These are phyloP conservation scores for Podila minutissima DNA, from an alignment of 192 early-diverging fungal genomes.

Conservation along the genomic window DNA sequence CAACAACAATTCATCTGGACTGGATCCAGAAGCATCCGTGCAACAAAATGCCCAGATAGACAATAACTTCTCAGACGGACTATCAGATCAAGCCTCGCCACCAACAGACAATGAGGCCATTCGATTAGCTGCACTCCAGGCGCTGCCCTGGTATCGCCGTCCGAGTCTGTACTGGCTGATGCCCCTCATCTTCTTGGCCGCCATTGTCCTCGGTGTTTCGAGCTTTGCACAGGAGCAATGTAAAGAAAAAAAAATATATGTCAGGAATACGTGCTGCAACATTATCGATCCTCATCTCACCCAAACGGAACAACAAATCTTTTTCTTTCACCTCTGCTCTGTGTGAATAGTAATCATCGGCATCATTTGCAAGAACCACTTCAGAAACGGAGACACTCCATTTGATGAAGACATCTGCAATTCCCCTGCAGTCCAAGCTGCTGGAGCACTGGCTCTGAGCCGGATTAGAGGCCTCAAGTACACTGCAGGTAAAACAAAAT, in stretches of 20 bases:
- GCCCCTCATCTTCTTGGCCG: constrained; percentile 29
- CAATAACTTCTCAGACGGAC: background rate
- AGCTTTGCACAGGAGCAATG: constrained; percentile 20
- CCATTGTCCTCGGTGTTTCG: constrained; percentile 15
- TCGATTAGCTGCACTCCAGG: constrained; percentile 12
- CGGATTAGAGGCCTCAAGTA: constrained; percentile 29
- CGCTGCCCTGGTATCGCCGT: constrained; percentile 34
- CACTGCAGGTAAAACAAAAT: constrained; percentile 15
- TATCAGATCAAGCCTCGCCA: background rate
- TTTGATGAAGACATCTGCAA: constrained; percentile 10
- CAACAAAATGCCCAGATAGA: background rate
- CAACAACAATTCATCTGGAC: background rate
- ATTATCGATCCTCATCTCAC: no score
- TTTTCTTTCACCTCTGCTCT: background rate
- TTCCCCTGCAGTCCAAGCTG: constrained; percentile 6
- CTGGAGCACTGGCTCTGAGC: constrained; percentile 18
- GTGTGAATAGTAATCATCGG: constrained; percentile 10
- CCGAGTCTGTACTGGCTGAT: constrained; percentile 22
- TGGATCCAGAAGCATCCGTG: background rate
- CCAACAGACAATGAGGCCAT: constrained; percentile 12
- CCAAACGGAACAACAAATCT: background rate
- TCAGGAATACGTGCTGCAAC: background rate
- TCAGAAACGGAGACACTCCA: background rate
- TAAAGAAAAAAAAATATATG: background rate
- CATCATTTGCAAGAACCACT: constrained; percentile 33